Evolutionary conservation across 2,329 filamentous ascomycete species (phyloP), one percentile per base, ranked within the genome.

Genomic region (Rachicladosporium sp.): DNA sequence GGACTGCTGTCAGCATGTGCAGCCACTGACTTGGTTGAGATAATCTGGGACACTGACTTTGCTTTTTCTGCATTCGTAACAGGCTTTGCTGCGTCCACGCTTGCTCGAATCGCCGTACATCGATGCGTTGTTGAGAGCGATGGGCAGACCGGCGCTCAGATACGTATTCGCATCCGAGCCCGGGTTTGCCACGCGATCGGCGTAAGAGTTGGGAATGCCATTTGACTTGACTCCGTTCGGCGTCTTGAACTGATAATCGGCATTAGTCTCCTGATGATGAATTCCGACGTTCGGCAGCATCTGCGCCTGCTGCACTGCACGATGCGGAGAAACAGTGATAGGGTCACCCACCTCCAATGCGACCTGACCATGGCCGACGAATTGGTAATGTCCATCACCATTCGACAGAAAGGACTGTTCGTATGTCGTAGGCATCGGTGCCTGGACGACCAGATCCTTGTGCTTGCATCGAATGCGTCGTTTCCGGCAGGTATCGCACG

Each of bases 31-130:
- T 37, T 43, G 29, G n/a, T 29, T 35, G 38, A 13, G 29, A 38
- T 33, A 41, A 33, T 40, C 15, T 23, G 40, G 37, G 12, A 42
- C 34, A 42, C 40, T 41, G 23, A 43, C 33, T 69, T 57, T 54
- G 78, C 76, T 67, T 55, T 77, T 79, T 35, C 76, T 70, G 57
- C 76, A 80, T 49, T 79, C 75, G 43, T 74, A 68, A 54, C 76
- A 80, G 33, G 76, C 76, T 56, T 78, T 79, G 50, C 69, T 77
- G 50, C 76, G 47, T 21, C 58, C 56, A 10, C 56, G 56, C 43
- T 59, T 61, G 15, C 48, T 46, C 27, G 44, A 38, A 36, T 56
- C 54, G 27, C 53, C 75, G 75, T 44, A 76, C 70, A 60, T 77
- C 71, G 53, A 67, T 70, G 55, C 74, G 60, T 43, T 73, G 69